Evolutionary conservation across 2,329 filamentous ascomycete genomes (phyloP).

Genomic region (Raffaelea arxii): DNA sequence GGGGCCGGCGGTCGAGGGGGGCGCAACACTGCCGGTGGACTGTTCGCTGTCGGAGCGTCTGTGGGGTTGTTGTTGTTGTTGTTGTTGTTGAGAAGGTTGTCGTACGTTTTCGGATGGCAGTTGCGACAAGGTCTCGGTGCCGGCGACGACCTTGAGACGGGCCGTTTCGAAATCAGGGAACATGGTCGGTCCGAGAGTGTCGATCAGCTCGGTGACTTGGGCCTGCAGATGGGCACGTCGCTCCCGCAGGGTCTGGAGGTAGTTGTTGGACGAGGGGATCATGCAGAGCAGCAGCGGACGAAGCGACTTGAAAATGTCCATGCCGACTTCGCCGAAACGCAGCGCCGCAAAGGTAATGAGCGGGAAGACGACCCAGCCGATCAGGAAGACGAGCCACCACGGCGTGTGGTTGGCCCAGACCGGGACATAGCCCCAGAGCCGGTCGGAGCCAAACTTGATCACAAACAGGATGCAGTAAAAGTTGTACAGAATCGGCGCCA

Average conservation of each 20-base stretch:
- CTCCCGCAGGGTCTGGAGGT: slow-evolving; percentile 66
- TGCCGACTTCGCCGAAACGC: slow-evolving; percentile 92
- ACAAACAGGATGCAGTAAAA: slow-evolving; percentile 68
- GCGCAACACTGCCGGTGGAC: slow-evolving; percentile 20
- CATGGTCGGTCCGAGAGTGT: slow-evolving; percentile 88
- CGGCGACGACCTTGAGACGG: slow-evolving; percentile 41
- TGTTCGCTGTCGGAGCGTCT: slow-evolving; percentile 34
- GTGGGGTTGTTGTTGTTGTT: slow-evolving; percentile 1
- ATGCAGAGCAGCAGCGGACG: slow-evolving; percentile 78
- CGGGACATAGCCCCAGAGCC: slow-evolving; percentile 73
- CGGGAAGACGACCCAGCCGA: slow-evolving; percentile 73
- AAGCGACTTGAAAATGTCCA: slow-evolving; percentile 96
- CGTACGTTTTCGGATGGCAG: background rate
- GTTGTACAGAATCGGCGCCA: slow-evolving; percentile 74
- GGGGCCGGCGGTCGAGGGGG: slow-evolving; percentile 7
- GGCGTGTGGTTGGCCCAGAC: slow-evolving; percentile 53
- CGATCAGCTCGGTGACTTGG: slow-evolving; percentile 86
- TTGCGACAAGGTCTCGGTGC: slow-evolving; percentile 11
- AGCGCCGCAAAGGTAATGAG: slow-evolving; percentile 86
- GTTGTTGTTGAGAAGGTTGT: background rate
- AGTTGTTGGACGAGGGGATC: slow-evolving; percentile 75
- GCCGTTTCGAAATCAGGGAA: slow-evolving; percentile 89
- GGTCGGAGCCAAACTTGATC: slow-evolving; percentile 70
- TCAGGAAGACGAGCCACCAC: slow-evolving; percentile 58
- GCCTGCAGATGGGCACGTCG: slow-evolving; percentile 64